Evolutionary conservation across 306 rosid genomes (phyloP).

Genomic region (Begonia masoniana): DNA sequence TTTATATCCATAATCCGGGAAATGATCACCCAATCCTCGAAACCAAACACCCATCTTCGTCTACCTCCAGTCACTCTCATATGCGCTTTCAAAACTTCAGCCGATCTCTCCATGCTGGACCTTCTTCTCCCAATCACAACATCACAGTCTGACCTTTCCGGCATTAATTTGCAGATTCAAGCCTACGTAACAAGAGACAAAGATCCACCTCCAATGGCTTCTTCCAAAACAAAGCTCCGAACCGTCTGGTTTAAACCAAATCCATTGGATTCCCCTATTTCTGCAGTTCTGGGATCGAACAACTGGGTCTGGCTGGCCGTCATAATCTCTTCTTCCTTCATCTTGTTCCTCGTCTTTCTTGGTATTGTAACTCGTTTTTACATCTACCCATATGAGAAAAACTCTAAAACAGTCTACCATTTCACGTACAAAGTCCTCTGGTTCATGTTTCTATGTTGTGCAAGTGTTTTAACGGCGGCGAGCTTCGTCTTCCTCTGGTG

Average conservation of each 20-base stretch:
- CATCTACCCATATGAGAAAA: conserved; percentile 17
- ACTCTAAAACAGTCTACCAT: conserved; percentile 11
- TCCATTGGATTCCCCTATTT: conserved; percentile 17
- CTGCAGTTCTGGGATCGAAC: conserved; percentile 14
- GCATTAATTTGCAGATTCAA: conserved; percentile 14
- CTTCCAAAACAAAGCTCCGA: conserved; percentile 7
- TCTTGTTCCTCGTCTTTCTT: conserved; percentile 16
- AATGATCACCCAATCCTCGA: conserved; percentile 26
- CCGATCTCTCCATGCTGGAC: conserved; percentile 23
- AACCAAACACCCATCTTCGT: conserved; percentile 9
- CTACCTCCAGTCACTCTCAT: conserved; percentile 14
- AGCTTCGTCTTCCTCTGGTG: conserved; percentile 16
- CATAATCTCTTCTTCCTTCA: conserved; percentile 22
- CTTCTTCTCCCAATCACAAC: conserved; percentile 20
- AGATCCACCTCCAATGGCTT: conserved; percentile 1
- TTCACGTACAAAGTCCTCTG: conserved; percentile 18
- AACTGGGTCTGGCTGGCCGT: conserved; percentile 29
- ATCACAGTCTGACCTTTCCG: conserved; percentile 1
- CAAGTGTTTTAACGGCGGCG: conserved; percentile 17
- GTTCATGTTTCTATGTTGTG: conserved; percentile 24
- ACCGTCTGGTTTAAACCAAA: conserved; percentile 16
- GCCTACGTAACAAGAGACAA: conserved; percentile 24
- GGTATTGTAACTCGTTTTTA: conserved; percentile 24
- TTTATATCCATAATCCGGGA: conserved; percentile 22
- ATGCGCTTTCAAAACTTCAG: conserved; percentile 32